Base-by-base conservation (phyloP, 2,329 filamentous ascomycete species). In the Penicillium sclerotigenum region DNA sequence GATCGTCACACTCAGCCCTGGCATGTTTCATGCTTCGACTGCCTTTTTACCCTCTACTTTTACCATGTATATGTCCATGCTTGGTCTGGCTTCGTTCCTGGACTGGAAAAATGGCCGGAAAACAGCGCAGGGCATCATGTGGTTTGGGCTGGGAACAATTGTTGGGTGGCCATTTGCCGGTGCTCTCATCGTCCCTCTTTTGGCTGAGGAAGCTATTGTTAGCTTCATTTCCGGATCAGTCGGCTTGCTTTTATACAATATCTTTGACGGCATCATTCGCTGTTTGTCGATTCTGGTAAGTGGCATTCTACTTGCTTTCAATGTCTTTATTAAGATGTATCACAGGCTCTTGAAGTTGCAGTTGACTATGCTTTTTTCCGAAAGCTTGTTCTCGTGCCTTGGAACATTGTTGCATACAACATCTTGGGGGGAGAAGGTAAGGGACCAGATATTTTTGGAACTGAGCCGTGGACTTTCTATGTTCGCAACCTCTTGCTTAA, bases 401-500 rank as follows among this genome's bases (percentile, higher is more conserved):
- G 91, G 81, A 97, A 97, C 69, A 97, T 99, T 68, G 87, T 99
- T 67, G 84, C 88, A 62, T 99, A 99, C 81, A 99, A 99, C 71
- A 85, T 99, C 41, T 93, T 99, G 70, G 89, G 89, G 8, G 86
- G 85, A 7, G 83, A 84, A 0, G 89, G 87, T 31, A 82, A 80
- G 69, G 94, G 93, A 0, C 94, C 94, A 0, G 84, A 96, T 53
- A 89, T 99, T 34, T 99, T 97, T 68, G 94, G 94, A 42, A 95
- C 90, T 0, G 94, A 99, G 74, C 90, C 93, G 1, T 97, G 93
- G 94, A 88, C 92, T 51, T 99, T 97, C 71, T 99, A 99, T 74
- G 81, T 96, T 65, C 89, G 90, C 65, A 99, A 99, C 67, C 78
- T 99, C 41, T 77, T 88, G 16, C 81, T 99, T 56, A 99, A 99